A percentile compares a stretch with the other conserved stretches of the same genome.
Evolutionary conservation across 805 yeast genomes (phyloP).

Genomic region (Starmerella riodocensis): DNA sequence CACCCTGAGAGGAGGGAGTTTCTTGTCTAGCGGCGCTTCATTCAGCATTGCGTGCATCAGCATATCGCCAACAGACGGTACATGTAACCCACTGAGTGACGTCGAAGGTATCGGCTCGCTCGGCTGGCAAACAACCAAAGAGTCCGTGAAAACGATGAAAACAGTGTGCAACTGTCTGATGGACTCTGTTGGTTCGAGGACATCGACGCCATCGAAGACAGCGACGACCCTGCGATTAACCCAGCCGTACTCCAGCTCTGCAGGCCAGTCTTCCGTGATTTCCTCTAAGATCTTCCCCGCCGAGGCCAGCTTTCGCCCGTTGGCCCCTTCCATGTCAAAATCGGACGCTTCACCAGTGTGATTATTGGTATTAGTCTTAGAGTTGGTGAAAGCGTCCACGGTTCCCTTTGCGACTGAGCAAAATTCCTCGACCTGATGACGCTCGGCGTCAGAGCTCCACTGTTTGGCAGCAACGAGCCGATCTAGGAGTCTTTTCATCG

Average conservation of each 20-base stretch:
- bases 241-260: slow-evolving; percentile 81
- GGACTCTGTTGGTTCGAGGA: slow-evolving; percentile 23
- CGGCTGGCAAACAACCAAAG: slow-evolving; percentile 44
- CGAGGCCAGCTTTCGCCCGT: slow-evolving; percentile 2
- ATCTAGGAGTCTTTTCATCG: slow-evolving; percentile 52
- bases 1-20: slow-evolving; percentile 59
- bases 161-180: slow-evolving; percentile 34
- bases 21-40: slow-evolving; percentile 50
- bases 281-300: slow-evolving; percentile 71
- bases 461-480: slow-evolving; percentile 41
- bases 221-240: slow-evolving; percentile 72
- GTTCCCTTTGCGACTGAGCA: slow-evolving; percentile 44
- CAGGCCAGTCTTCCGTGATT: slow-evolving; percentile 77
- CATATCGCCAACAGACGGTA: slow-evolving; percentile 60
- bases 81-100: slow-evolving; percentile 26
- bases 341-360: too few species aligned
- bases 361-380: background rate
- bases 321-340: background rate
- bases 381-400: slow-evolving; percentile 54
- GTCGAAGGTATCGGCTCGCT: slow-evolving; percentile 35
- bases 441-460: slow-evolving; percentile 30
- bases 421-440: slow-evolving; percentile 29
- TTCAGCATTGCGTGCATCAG: slow-evolving; percentile 83
- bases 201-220: slow-evolving; percentile 40
- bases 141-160: slow-evolving; percentile 69